Percentiles rank a stretch among this genome's conserved stretches.
Conservation (phyloP, 75 land plant genomes). For the Isoetes taiwanensis region DNA sequence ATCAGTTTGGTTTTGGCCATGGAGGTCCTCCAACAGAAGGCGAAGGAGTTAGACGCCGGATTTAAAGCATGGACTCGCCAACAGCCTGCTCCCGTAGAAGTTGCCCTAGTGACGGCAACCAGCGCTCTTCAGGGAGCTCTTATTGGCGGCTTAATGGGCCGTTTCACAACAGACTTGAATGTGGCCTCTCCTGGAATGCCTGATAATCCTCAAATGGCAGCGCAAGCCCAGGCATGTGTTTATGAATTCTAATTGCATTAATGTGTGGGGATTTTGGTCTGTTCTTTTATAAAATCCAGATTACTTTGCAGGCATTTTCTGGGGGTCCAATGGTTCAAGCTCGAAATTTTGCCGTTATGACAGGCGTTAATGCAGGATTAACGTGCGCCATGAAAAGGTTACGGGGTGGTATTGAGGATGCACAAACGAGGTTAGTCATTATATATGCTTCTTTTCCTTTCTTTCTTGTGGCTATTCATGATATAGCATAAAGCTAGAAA, state of each 20-base stretch:
- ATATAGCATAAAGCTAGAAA: too few species aligned
- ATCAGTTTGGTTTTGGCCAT: too few species aligned
- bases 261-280: not conserved
- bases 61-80: constrained; percentile 49
- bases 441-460: not conserved
- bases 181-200: constrained; percentile 18
- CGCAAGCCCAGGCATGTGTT: constrained; percentile 66
- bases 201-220: constrained; percentile 45
- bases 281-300: too few species aligned
- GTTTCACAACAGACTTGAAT: constrained; percentile 37
- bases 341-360: constrained; percentile 93
- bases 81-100: constrained; percentile 74
- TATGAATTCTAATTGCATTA: not conserved
- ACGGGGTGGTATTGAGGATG: constrained; percentile 74
- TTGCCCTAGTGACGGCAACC: constrained; percentile 50
- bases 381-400: constrained; percentile 71
- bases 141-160: constrained; percentile 80
- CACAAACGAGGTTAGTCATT: constrained; percentile 47
- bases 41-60: constrained; percentile 40
- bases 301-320: constrained; percentile 64
- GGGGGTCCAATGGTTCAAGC: constrained; percentile 88
- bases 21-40: constrained; percentile 23
- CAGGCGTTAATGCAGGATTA: constrained; percentile 83
- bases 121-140: constrained; percentile 69
- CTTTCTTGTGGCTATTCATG: too few species aligned